Percentiles rank a stretch among this genome's conserved stretches.
phyloP scores from a whole-genome alignment of 2,329 filamentous ascomycete genomes.

The Paraphaeosphaeria minitans region DNA sequence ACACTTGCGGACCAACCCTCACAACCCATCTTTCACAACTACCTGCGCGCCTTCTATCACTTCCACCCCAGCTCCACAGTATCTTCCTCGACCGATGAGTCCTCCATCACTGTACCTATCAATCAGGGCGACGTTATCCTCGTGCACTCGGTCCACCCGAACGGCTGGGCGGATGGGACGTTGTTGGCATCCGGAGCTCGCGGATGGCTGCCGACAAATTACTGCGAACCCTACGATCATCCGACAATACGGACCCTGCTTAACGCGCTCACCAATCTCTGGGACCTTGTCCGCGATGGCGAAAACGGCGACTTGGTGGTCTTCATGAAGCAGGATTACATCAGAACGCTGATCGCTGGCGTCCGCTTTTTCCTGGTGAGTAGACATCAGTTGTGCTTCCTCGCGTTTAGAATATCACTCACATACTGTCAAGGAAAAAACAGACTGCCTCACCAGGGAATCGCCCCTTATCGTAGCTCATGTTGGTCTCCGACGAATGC shows the following conservation, averaged over 20 bases:
- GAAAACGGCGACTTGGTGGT: constrained; percentile 75
- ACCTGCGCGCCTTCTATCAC: constrained; percentile 89
- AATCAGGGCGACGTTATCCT: constrained; percentile 91
- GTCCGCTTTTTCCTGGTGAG: constrained; percentile 87
- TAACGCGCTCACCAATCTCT: constrained; percentile 86
- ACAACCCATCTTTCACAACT: constrained; percentile 84
- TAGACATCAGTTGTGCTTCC: constrained; percentile 21
- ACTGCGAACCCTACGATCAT: constrained; percentile 93
- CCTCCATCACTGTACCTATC: constrained; percentile 76
- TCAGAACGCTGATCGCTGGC: constrained; percentile 90
- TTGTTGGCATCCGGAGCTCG: constrained; percentile 82
- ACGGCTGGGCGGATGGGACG: constrained; percentile 98
- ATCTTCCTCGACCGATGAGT: constrained; percentile 72
- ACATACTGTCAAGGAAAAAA: constrained; percentile 69
- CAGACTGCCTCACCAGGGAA: constrained; percentile 84
- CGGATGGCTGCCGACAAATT: constrained; percentile 97
- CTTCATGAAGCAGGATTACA: constrained; percentile 90
- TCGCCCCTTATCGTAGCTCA: constrained; percentile 75
- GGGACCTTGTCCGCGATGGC: constrained; percentile 84
- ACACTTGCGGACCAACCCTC: constrained; percentile 55
- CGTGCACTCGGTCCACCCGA: constrained; percentile 95
- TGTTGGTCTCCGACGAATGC: constrained; percentile 75
- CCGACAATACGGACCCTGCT: constrained; percentile 83
- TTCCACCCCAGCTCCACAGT: constrained; percentile 81
- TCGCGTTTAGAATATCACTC: constrained; percentile 16